These are phyloP conservation scores for Fusarium multiceps DNA, from an alignment of 2,329 filamentous ascomycete species.

Conservation along the genomic window DNA sequence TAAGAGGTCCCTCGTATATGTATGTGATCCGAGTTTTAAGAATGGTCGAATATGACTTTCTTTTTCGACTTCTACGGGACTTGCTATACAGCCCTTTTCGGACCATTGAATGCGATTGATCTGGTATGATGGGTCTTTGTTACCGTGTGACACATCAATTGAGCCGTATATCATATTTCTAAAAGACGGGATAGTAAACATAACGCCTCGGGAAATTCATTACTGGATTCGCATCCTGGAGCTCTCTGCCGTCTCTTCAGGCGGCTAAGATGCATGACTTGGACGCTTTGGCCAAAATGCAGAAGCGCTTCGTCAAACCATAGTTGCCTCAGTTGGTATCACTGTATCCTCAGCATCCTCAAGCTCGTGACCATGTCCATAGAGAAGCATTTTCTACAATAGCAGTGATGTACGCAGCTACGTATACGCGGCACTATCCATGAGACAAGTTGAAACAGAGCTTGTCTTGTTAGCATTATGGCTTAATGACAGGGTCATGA, in stretches of 20 bases:
- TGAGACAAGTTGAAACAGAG: conserved; percentile 12
- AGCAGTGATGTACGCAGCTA: neutral
- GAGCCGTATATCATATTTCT: neutral
- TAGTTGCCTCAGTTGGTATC: neutral
- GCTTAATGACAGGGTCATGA: neutral
- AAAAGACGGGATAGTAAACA: neutral
- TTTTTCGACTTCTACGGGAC: neutral
- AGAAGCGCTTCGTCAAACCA: neutral
- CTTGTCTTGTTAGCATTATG: conserved; percentile 2
- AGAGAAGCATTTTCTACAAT: neutral
- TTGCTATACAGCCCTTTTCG: neutral
- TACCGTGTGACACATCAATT: neutral
- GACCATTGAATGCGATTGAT: neutral
- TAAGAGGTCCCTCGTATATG: neutral
- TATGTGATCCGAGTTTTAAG: neutral
- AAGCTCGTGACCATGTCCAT: neutral
- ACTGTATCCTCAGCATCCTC: neutral
- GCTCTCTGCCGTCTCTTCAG: neutral
- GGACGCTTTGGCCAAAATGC: neutral
- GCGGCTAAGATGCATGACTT: neutral
- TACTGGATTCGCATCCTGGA: neutral
- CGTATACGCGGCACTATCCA: neutral
- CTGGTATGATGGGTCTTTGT: neutral
- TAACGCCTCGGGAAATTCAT: neutral
- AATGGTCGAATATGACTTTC: neutral